These are phyloP conservation scores for Podospora tetraspora DNA, from an alignment of 495 filamentous ascomycete genomes.

Conservation along the genomic window DNA sequence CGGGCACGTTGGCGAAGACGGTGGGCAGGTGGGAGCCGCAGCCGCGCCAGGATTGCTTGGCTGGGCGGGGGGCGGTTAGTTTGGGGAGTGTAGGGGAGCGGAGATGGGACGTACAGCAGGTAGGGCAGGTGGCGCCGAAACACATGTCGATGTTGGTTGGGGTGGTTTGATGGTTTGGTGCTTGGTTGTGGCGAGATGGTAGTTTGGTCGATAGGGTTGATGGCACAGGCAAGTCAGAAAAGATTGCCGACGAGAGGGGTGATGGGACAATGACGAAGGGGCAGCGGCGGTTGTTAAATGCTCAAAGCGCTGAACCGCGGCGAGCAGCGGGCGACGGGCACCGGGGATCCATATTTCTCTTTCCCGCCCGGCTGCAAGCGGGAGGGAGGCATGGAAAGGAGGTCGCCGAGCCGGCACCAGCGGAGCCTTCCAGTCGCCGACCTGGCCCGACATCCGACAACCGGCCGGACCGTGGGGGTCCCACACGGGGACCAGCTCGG, in stretches of 20 bases:
- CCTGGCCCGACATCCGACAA: not conserved
- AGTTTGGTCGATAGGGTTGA: not conserved
- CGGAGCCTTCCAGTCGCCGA: not conserved
- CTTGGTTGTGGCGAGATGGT: not conserved
- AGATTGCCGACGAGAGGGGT: not conserved
- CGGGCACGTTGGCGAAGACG: slow-evolving; percentile 54
- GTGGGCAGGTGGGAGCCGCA: slow-evolving; percentile 59
- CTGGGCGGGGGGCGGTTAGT: slow-evolving; percentile 31
- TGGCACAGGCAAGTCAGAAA: not conserved
- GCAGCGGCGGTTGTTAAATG: not conserved
- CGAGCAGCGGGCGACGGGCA: not conserved
- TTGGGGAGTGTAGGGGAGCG: not conserved
- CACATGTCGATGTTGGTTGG: slow-evolving; percentile 2
- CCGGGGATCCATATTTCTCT: not conserved
- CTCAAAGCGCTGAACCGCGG: not conserved
- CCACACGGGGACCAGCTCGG: not conserved
- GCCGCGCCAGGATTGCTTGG: slow-evolving; percentile 61
- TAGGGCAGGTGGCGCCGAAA: not conserved
- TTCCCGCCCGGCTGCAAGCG: not conserved
- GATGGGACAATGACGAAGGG: not conserved
- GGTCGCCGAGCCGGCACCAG: not conserved
- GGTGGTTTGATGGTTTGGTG: not conserved
- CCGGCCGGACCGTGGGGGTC: not conserved
- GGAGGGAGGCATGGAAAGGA: not conserved
- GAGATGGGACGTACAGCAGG: not conserved